A percentile compares a stretch with the other conserved stretches of the same genome.
phyloP scores from a whole-genome alignment of 352 stramenopile species.

The Globisporangium sylvaticum region DNA sequence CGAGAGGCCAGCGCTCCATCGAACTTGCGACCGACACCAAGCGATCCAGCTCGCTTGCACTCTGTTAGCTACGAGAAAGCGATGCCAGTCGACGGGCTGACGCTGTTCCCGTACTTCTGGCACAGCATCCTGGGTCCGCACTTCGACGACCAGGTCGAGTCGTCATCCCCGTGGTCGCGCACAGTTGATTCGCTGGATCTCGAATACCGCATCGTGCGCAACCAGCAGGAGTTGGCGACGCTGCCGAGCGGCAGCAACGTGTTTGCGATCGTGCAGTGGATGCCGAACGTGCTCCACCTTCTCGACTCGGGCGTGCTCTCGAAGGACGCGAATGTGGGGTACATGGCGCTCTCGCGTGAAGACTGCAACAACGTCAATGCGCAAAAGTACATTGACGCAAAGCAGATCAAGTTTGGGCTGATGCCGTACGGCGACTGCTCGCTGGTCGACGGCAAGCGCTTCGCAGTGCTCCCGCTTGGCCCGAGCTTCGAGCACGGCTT shows the following conservation, averaged over 20 bases:
- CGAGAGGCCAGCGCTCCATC: neutral
- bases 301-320: constrained; percentile 20
- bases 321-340: constrained; percentile 29
- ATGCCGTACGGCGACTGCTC: constrained; percentile 63
- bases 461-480: constrained; percentile 40
- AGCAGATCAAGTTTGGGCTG: constrained; percentile 44
- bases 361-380: constrained; percentile 54
- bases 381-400: constrained; percentile 21
- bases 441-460: constrained; percentile 48
- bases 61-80: constrained; percentile 28
- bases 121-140: constrained; percentile 45
- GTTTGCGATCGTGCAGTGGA: constrained; percentile 30
- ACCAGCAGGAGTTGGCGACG: constrained; percentile 25
- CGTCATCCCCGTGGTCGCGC: constrained; percentile 21
- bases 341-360: constrained; percentile 42
- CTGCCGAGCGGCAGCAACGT: constrained; percentile 37
- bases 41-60: neutral
- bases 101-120: constrained; percentile 60
- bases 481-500: constrained; percentile 65
- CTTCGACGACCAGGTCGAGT: constrained; percentile 32
- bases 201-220: constrained; percentile 38
- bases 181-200: constrained; percentile 26
- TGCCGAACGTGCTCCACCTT: constrained; percentile 24
- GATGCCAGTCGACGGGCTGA: constrained; percentile 42
- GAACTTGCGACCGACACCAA: neutral